These are phyloP conservation scores for Umbelopsis sp. DNA, from an alignment of 192 early-diverging fungal species.

Conservation along the genomic window DNA sequence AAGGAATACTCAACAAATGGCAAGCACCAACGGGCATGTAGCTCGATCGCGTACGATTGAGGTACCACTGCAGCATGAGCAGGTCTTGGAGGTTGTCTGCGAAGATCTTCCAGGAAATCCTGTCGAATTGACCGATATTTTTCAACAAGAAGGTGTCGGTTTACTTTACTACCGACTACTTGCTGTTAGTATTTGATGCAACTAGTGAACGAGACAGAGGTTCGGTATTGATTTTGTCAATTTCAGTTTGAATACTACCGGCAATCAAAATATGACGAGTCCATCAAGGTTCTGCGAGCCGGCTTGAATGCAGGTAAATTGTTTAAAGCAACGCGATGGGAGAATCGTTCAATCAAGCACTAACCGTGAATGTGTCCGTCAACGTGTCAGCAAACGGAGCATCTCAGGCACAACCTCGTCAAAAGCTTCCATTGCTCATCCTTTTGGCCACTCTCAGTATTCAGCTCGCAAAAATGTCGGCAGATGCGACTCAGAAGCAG, in stretches of 20 bases:
- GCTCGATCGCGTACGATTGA: conserved; percentile 42
- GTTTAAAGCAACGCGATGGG: too few relatives aligned
- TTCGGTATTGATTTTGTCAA: neutral
- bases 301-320: conserved; percentile 52
- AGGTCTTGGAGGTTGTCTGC: conserved; percentile 44
- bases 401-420: conserved; percentile 44
- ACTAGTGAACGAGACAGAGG: neutral
- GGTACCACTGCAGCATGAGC: conserved; percentile 46
- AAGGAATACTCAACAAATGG: neutral
- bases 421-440: conserved; percentile 71
- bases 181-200: conserved; percentile 30
- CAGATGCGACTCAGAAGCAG: conserved; percentile 46
- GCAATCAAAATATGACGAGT: conserved; percentile 61
- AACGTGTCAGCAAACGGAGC: conserved; percentile 21
- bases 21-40: conserved; percentile 17
- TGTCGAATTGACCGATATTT: conserved; percentile 41
- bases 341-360: too few relatives aligned
- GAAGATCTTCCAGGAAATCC: conserved; percentile 41
- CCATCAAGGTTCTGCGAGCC: conserved; percentile 57
- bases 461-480: conserved; percentile 58
- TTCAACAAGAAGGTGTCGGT: conserved; percentile 34
- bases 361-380: neutral
- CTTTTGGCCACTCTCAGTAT: conserved; percentile 78
- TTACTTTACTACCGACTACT: conserved; percentile 40
- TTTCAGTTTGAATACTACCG: conserved; percentile 73